These are phyloP conservation scores for Calocera viscosa DNA, from an alignment of 768 basidiomycete species.

Conservation along the genomic window DNA sequence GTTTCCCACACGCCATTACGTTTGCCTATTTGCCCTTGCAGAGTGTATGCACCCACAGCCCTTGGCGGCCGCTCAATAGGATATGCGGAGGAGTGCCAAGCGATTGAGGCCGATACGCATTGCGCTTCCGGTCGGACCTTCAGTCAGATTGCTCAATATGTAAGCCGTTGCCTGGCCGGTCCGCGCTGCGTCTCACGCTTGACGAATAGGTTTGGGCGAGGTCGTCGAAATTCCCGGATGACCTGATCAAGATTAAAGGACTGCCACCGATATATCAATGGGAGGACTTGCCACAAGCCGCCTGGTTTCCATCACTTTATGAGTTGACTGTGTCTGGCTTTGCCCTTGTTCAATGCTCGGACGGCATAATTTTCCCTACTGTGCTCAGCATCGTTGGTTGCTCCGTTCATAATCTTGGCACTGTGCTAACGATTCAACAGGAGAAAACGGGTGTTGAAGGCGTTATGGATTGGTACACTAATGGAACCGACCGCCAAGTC, in stretches of 20 bases:
- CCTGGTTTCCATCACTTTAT: background rate
- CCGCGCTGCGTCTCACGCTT: background rate
- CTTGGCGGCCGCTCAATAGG: background rate
- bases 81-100: background rate
- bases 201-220: background rate
- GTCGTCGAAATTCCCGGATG: background rate
- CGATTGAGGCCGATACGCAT: background rate
- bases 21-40: background rate
- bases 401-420: background rate
- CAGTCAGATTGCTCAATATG: background rate
- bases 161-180: background rate
- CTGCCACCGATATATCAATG: slow-evolving; percentile 1
- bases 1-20: background rate
- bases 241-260: background rate
- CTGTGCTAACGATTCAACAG: background rate
- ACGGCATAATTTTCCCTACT: background rate
- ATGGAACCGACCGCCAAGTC: background rate
- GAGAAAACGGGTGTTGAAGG: background rate
- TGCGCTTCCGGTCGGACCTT: background rate
- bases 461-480: background rate
- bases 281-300: background rate
- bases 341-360: background rate
- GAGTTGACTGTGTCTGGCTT: background rate
- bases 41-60: background rate
- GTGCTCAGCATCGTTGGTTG: background rate